Base-by-base conservation (phyloP, 805 yeast species). In the Candida succiphila region DNA sequence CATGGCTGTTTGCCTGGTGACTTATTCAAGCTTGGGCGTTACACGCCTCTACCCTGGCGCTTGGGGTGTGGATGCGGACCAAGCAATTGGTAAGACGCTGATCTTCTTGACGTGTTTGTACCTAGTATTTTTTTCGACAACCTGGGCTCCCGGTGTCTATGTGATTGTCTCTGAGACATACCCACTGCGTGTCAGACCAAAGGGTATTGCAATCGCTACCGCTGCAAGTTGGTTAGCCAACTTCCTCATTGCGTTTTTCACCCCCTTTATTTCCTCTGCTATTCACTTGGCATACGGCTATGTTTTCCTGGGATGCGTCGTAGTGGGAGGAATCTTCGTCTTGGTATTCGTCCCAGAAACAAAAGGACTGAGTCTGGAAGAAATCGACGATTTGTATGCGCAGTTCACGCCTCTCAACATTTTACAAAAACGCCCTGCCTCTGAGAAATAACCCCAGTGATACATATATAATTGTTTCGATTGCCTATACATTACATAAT, bases 91-190 rank as follows among this genome's bases (percentile, higher is more conserved):
- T 47, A 48, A 61, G 39, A 72, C 67, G 9, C 73, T 79, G 82
- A 75, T 79, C 48, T 67, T 68, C 46, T 63, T 78, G 35, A 67
- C 85, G 6, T 76, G 83, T 59, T 49, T 77, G 33, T 79, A 67
- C 60, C 72, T 79, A 37, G 62, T 74, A 56, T 74, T 65, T 54
- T 79, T 79, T 50, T 87, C 88, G 3, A 65, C 75, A 18, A 74
- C 86, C n/a, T 75, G 84, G 78, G 87, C 84, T 27, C 84, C 86
- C 37, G 73, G 75, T 40, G 72, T 75, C 25, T 78, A 68, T 59
- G 75, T 75, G 31, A 66, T 78, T 40, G 73, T 77, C 17, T 70
- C 83, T 29, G 88, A 79, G 54, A 59, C 77, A 29, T 79, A 73
- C 55, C 85, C 85, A 39, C 63, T 74, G 42, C 71, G 78, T 60